Conservation (phyloP, 768 basidiomycete genomes). For the Podaxis sp. region DNA sequence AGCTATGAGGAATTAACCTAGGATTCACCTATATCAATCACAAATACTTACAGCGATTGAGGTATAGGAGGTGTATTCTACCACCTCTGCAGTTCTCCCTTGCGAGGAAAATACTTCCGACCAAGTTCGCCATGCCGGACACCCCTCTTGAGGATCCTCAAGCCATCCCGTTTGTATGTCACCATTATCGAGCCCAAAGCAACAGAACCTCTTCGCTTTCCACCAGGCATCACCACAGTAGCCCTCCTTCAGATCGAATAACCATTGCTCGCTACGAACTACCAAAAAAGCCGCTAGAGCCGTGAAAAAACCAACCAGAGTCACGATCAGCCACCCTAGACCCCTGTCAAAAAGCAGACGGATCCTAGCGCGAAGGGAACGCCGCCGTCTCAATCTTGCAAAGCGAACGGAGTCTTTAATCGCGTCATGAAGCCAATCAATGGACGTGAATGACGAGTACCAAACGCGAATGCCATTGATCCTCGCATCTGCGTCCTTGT, state of each 20-base stretch:
- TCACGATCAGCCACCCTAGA: conserved; percentile 88
- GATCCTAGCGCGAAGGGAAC: conserved; percentile 66
- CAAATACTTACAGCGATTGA: conserved; percentile 68
- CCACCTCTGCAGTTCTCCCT: conserved; percentile 36
- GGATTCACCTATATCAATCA: background rate
- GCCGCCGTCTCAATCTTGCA: conserved; percentile 65
- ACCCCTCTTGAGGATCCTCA: conserved; percentile 37
- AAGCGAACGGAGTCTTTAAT: conserved; percentile 91
- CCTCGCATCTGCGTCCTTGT: conserved; percentile 55
- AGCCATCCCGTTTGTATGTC: background rate
- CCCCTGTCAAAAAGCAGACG: conserved; percentile 70
- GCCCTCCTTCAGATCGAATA: conserved; percentile 93
- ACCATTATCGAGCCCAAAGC: conserved; percentile 40
- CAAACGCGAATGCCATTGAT: conserved; percentile 88
- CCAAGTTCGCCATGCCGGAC: conserved; percentile 79
- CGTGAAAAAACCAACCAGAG: conserved; percentile 82
- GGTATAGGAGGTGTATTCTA: conserved; percentile 72
- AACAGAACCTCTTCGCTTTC: conserved; percentile 83
- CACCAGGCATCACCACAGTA: conserved; percentile 73
- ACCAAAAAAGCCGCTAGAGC: conserved; percentile 87
- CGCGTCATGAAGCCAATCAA: conserved; percentile 96
- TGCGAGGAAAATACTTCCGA: conserved; percentile 46
- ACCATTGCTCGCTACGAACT: conserved; percentile 79
- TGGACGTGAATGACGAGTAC: conserved; percentile 88
- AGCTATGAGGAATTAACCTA: conserved; percentile 44